Evolutionary conservation across 2,329 filamentous ascomycete genomes (phyloP), one percentile per base, ranked within the genome.

Genomic region (Aspergillus sp.): DNA sequence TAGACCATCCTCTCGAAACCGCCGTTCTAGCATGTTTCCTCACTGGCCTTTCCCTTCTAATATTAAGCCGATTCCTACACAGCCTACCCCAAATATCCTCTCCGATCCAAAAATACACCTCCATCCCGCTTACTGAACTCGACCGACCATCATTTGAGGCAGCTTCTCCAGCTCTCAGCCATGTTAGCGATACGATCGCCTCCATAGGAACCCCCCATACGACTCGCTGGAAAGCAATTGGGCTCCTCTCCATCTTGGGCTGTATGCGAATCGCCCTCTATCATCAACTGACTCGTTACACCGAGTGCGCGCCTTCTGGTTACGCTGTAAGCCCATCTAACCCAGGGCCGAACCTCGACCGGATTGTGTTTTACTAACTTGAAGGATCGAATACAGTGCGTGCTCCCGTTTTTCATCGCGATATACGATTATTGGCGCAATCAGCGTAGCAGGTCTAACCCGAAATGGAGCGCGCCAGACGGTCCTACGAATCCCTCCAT

Each of bases 1-100:
- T 52, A 77, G 79, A 79, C 58, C 75, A 74, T 45, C 77, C 78
- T 3, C 58, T 78, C 13, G 76, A 76, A 57, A 71, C 76, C 5
- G 63, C 69, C 16, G 66, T 76, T 34, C 57, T 77, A 4, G 61
- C 71, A 19, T 75, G 79, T 36, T 68, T 72, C 38, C 62, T 73
- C 20, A 64, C 72, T 9, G 76, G 75, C 7, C 56, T 66, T 19
- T 66, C 63, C 36, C 63, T 78, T 25, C 54, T 77, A 10, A 61
- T 65, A 34, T 56, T 71, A 42, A 72, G 69, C 57, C 68, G 67
- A 50, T 69, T 72, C 29, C 53, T 68, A 31, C 59, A 60, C 53
- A 55, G 43, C 36, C 57, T 65, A 48, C 65, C 64, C 50, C 54
- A 54, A 5, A 47, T 58, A 5, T 55, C 54, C 5, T 62, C 60